phyloP scores from a whole-genome alignment of 495 filamentous ascomycete species.

The Aspergillus homomorphus region DNA sequence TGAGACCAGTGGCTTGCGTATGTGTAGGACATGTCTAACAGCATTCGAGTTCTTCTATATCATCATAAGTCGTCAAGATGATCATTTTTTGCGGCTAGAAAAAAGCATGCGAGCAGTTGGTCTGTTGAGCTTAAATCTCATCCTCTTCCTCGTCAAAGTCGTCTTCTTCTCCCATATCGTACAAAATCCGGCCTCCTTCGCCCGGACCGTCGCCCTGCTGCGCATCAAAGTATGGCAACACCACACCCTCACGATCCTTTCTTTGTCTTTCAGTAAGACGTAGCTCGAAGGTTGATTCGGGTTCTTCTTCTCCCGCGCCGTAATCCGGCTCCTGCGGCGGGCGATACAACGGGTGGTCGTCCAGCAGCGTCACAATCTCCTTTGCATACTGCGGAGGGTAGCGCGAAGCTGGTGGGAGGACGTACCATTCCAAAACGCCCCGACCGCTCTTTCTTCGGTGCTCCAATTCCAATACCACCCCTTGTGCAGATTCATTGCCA shows the following conservation, averaged over 20 bases:
- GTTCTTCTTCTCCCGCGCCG: conserved; percentile 45
- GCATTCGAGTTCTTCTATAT: neutral
- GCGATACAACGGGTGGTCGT: conserved; percentile 71
- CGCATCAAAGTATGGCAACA: conserved; percentile 93
- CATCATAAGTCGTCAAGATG: neutral
- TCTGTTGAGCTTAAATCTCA: conserved; percentile 64
- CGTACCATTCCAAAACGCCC: conserved; percentile 72
- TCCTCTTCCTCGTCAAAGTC: conserved; percentile 99
- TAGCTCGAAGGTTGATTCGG: conserved; percentile 74
- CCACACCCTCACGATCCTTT: conserved; percentile 77
- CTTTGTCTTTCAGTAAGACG: conserved; percentile 88
- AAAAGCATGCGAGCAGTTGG: neutral
- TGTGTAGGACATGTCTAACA: neutral
- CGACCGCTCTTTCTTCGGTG: conserved; percentile 76
- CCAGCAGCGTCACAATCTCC: conserved; percentile 64
- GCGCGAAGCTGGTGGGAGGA: conserved; percentile 51
- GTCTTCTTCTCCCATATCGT: conserved; percentile 95
- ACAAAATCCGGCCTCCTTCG: conserved; percentile 84
- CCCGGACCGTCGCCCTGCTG: conserved; percentile 77
- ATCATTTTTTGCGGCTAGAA: neutral
- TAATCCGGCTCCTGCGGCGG: conserved; percentile 37
- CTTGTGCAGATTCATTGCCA: conserved; percentile 45
- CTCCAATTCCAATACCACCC: conserved; percentile 81
- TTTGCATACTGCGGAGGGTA: conserved; percentile 34
- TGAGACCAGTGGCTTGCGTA: neutral